Evolutionary conservation across 495 filamentous ascomycete species (phyloP), one percentile per base, ranked within the genome.

Genomic region (Xylaria bambusicola): DNA sequence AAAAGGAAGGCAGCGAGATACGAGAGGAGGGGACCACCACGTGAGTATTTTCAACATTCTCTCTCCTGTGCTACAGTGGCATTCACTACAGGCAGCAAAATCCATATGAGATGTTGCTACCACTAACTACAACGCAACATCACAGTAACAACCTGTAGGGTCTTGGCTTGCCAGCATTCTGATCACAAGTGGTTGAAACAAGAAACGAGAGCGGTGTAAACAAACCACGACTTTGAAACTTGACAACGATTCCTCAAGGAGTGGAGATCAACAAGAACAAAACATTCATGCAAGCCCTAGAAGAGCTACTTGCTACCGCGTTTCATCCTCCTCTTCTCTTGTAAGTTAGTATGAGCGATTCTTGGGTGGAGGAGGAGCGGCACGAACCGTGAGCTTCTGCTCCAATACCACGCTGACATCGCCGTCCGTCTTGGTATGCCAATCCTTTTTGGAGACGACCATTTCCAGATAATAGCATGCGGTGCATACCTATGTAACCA

Each of bases 271-370:
- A 9, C 40, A 17, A 26, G n/a, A 36, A 21, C 40, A 56, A 24
- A 26, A 56, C 41, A 23, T 36, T 56, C 41, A 26, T 46, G 21
- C 52, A 54, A 54, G 52, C 52, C 38, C 38, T 26, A 33, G n/a
- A 15, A 44, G 6, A 42, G 17, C 38, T 54, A 42, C 38, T 10
- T 31, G 17, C 20, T 44, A 24, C 23, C 5, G 38, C 7, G 52
- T 54, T 54, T 54, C 52, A 54, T 53, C 36, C 35, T 42, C 17
- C 23, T 38, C 36, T 53, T 15, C 36, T 41, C 48, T 51, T 36
- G 31, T 20, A 24, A 51, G 31, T 36, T 15, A n/a, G 48, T 50
- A 50, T 10, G 21, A 15, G 23, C 27, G 35, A 26, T 41, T 40
- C 0, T 17, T 31, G 20, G n/a, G 38, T 7, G n/a, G 27, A 23